Conservation (phyloP, 352 stramenopile species). For the Pilasporangium apinafurcum region DNA sequence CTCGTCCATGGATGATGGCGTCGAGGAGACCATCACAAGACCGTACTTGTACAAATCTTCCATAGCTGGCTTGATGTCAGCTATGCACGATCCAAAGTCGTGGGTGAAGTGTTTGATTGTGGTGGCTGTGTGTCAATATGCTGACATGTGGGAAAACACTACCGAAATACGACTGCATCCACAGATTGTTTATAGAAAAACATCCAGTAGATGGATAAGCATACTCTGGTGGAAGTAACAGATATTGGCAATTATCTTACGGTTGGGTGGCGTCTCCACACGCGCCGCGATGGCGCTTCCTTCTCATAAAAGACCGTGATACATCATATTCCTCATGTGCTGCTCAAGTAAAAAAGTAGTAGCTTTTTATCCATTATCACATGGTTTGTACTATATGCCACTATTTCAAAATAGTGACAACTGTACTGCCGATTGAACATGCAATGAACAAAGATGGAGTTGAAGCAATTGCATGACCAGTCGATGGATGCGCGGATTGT, state of each 20-base stretch:
- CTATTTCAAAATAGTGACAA: no score
- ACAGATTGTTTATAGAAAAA: background rate
- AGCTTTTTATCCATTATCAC: no score
- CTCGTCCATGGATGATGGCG: conserved; percentile 66
- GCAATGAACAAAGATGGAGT: no score
- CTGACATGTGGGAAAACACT: conserved; percentile 4
- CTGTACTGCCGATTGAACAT: no score
- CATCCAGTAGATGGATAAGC: background rate
- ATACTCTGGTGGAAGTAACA: conserved; percentile 76
- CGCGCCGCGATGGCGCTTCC: conserved; percentile 22
- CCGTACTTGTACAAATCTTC: conserved; percentile 65
- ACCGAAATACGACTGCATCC: conserved; percentile 8
- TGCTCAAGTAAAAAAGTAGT: no score
- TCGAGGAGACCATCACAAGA: conserved; percentile 54
- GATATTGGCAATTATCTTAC: conserved; percentile 23
- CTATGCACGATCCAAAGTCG: conserved; percentile 31
- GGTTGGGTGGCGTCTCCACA: conserved; percentile 11
- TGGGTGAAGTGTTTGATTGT: no score
- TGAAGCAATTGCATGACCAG: no score
- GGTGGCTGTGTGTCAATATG: no score
- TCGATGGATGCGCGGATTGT: no score
- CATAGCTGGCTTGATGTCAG: conserved; percentile 64
- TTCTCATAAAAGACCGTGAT: conserved; percentile 37
- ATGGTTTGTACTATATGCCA: no score
- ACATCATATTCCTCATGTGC: conserved; percentile 39